Evolutionary conservation across 768 basidiomycete species (phyloP).

Genomic region (Leccinum rimulosum): DNA sequence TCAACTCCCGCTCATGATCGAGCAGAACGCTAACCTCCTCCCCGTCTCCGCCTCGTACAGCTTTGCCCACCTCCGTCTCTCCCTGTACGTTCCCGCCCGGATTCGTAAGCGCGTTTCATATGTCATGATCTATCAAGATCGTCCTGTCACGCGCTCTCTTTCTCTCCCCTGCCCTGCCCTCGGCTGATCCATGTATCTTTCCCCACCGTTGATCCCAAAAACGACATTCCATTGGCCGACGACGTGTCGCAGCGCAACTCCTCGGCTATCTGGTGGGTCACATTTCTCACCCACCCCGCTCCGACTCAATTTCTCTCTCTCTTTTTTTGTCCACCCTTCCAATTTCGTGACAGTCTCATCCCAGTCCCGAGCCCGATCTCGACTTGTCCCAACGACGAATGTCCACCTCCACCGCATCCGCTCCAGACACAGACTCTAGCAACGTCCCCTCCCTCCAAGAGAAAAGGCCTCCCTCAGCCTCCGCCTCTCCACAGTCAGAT

Average conservation of each 20-base stretch:
- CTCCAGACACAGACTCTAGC: slow-evolving; percentile 58
- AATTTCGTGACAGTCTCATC: slow-evolving; percentile 13
- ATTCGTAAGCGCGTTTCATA: slow-evolving; percentile 25
- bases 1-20: slow-evolving; percentile 46
- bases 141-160: slow-evolving; percentile 20
- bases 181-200: slow-evolving; percentile 13
- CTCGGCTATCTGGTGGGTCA: slow-evolving; percentile 46
- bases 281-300: slow-evolving; percentile 13
- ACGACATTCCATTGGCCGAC: slow-evolving; percentile 41
- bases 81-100: slow-evolving; percentile 44
- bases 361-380: slow-evolving; percentile 46
- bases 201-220: slow-evolving; percentile 40
- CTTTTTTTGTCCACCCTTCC: too few relatives aligned
- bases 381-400: slow-evolving; percentile 64
- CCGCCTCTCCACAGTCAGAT: slow-evolving; percentile 47
- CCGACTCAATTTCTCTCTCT: too few relatives aligned
- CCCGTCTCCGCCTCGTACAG: slow-evolving; percentile 52
- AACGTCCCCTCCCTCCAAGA: slow-evolving; percentile 56
- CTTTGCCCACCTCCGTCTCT: slow-evolving; percentile 61
- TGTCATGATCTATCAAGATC: slow-evolving; percentile 34
- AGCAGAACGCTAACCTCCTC: slow-evolving; percentile 41
- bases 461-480: slow-evolving; percentile 56
- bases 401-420: slow-evolving; percentile 73
- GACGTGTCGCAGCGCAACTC: slow-evolving; percentile 48
- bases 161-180: background rate